Conservation (phyloP, 2,329 filamentous ascomycete species). For the Diaporthe australafricana region DNA sequence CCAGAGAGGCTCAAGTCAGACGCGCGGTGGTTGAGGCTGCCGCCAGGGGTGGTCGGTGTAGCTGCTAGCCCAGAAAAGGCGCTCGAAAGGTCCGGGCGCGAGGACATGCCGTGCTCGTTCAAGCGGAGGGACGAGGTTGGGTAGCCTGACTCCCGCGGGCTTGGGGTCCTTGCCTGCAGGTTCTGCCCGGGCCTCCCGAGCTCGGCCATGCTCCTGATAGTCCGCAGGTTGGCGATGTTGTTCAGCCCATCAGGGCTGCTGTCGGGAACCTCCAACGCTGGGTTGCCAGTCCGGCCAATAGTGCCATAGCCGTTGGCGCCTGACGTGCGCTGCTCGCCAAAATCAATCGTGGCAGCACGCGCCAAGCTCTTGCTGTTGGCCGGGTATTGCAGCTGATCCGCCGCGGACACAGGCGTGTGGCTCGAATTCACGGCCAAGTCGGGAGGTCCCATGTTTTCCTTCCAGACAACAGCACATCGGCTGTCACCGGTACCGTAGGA, state of each 20-base stretch:
- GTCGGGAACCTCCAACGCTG: slow-evolving; percentile 83
- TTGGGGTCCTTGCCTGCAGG: slow-evolving; percentile 35
- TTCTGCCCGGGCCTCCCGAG: slow-evolving; percentile 53
- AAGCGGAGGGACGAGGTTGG: slow-evolving; percentile 34
- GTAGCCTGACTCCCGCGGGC: slow-evolving; percentile 35
- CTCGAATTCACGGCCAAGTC: slow-evolving; percentile 87
- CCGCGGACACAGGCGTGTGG: slow-evolving; percentile 54
- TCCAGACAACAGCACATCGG: slow-evolving; percentile 55
- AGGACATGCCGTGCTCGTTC: slow-evolving; percentile 35
- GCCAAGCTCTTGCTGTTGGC: slow-evolving; percentile 83
- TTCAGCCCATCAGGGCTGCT: slow-evolving; percentile 75
- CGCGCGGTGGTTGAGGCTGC: slow-evolving; percentile 41
- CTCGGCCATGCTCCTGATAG: slow-evolving; percentile 97
- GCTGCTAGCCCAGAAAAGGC: slow-evolving; percentile 38
- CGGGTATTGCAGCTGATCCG: slow-evolving; percentile 37
- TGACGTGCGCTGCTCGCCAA: slow-evolving; percentile 78
- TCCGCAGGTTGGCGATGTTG: slow-evolving; percentile 84
- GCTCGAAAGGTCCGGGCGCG: slow-evolving; percentile 33
- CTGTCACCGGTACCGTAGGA: slow-evolving; percentile 90
- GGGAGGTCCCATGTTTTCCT: slow-evolving; percentile 36
- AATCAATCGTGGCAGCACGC: slow-evolving; percentile 97
- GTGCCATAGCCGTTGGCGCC: slow-evolving; percentile 76
- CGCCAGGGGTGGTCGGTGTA: slow-evolving; percentile 50
- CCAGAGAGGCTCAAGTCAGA: slow-evolving; percentile 48
- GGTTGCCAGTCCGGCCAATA: slow-evolving; percentile 79